A percentile compares a stretch with the other conserved stretches of the same genome.
These are phyloP conservation scores for Bacidia gigantensis DNA, from an alignment of 495 filamentous ascomycete species.

Conservation along the genomic window DNA sequence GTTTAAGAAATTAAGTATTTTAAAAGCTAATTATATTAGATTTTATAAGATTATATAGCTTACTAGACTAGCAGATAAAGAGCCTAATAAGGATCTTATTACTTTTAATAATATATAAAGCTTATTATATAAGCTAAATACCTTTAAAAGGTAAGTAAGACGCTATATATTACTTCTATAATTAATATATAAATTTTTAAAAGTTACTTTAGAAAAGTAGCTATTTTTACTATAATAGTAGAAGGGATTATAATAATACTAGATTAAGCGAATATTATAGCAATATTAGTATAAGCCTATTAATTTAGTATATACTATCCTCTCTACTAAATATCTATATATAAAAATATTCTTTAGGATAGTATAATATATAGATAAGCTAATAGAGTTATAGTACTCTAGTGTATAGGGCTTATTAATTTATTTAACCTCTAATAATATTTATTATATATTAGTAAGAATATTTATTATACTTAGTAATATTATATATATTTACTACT, in stretches of 20 bases:
- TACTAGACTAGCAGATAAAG: neutral
- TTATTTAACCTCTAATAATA: neutral
- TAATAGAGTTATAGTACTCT: neutral
- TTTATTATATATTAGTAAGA: neutral
- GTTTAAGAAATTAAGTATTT: neutral
- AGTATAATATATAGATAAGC: neutral
- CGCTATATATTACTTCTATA: neutral
- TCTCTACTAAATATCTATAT: neutral
- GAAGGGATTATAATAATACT: neutral
- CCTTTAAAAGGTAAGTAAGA: neutral
- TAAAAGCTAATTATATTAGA: neutral
- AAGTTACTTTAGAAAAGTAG: neutral
- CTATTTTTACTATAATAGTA: neutral
- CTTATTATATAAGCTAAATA: neutral
- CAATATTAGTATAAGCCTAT: neutral
- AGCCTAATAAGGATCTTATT: no score
- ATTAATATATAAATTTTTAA: neutral
- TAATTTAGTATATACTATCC: neutral
- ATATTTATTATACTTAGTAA: neutral
- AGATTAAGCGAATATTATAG: neutral
- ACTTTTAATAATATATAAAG: neutral
- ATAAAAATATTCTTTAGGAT: neutral
- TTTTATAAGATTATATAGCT: neutral
- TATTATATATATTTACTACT: no score
- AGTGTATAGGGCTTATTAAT: neutral